Percentiles rank a stretch among this genome's conserved stretches.
Evolutionary conservation across 1,139 yeast species (phyloP).

Genomic region (Geotrichum histeridarum): DNA sequence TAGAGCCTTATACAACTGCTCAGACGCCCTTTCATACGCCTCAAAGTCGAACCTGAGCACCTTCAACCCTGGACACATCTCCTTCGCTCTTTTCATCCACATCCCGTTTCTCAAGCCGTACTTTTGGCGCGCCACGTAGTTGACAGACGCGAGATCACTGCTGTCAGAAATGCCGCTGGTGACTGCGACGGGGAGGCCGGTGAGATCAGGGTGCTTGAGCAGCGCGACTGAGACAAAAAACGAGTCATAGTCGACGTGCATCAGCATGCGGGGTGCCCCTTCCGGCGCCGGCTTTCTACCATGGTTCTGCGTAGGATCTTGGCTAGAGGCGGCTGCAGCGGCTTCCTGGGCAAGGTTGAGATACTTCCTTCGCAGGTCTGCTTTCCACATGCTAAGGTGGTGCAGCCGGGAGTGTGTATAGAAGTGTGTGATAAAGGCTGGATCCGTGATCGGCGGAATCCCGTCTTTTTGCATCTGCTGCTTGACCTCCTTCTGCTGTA

Average conservation of each 20-base stretch:
- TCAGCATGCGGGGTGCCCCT: conserved; percentile 37
- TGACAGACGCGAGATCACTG: conserved; percentile 87
- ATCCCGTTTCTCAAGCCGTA: conserved; percentile 78
- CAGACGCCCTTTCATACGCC: conserved; percentile 60
- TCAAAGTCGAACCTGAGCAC: conserved; percentile 69
- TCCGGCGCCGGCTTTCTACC: not conserved
- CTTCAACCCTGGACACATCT: conserved; percentile 58
- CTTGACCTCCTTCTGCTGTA: not conserved
- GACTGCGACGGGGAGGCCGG: conserved; percentile 66
- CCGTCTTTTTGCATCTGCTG: not conserved
- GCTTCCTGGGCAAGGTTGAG: conserved; percentile 32
- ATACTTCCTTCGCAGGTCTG: conserved; percentile 63
- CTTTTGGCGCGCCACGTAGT: conserved; percentile 65
- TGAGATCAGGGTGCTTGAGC: conserved; percentile 48
- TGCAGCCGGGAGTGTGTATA: conserved; percentile 82
- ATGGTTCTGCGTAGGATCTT: not conserved
- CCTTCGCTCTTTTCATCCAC: conserved; percentile 72
- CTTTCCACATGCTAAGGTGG: conserved; percentile 83
- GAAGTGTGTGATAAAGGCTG: conserved; percentile 64
- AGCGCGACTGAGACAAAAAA: conserved; percentile 88
- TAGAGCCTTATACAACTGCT: conserved; percentile 48
- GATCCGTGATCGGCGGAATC: conserved; percentile 41
- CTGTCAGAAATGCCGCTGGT: conserved; percentile 62
- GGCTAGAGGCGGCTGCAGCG: not conserved
- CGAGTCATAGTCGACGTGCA: conserved; percentile 91